Percentiles rank a stretch among this genome's conserved stretches.
Conservation (phyloP, 805 yeast species). For the Teunomyces kruisii region DNA sequence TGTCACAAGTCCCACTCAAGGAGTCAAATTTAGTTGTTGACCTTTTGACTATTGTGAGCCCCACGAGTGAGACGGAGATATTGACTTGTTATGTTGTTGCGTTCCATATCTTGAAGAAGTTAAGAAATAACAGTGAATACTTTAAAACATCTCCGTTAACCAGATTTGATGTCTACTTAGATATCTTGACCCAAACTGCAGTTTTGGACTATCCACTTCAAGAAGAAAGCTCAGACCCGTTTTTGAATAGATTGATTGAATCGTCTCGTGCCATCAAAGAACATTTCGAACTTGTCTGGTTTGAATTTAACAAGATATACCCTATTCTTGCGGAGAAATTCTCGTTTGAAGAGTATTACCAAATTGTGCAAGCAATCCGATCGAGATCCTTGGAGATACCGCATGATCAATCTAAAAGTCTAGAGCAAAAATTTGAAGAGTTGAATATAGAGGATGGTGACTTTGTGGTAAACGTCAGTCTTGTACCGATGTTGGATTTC, state of each 20-base stretch:
- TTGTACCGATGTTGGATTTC: conserved; percentile 69
- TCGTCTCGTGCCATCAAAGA: not conserved
- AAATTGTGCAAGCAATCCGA: conserved; percentile 46
- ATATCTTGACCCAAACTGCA: conserved; percentile 30
- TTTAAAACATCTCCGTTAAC: conserved; percentile 18
- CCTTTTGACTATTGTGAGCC: conserved; percentile 21
- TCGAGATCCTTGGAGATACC: conserved; percentile 71
- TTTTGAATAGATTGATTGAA: conserved; percentile 8
- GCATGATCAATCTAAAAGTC: conserved; percentile 18
- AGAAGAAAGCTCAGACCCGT: conserved; percentile 7
- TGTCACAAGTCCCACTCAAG: not conserved
- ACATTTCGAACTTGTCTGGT: not conserved
- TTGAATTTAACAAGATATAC: not conserved
- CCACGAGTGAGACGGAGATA: conserved; percentile 29
- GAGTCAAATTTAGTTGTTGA: conserved; percentile 22
- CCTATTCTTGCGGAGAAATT: conserved; percentile 11
- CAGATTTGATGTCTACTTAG: conserved; percentile 27
- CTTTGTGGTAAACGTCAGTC: conserved; percentile 49
- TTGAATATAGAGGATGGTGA: conserved; percentile 24
- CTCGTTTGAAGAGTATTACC: conserved; percentile 22
- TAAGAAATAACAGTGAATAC: conserved; percentile 1
- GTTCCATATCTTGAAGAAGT: conserved; percentile 11
- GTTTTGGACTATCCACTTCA: conserved; percentile 15
- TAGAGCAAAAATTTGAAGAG: not conserved
- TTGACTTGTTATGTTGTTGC: conserved; percentile 24